Percentiles rank a stretch among this genome's conserved stretches.
Conservation (phyloP, 139 green algal genomes). For the Dunaliella primolecta region DNA sequence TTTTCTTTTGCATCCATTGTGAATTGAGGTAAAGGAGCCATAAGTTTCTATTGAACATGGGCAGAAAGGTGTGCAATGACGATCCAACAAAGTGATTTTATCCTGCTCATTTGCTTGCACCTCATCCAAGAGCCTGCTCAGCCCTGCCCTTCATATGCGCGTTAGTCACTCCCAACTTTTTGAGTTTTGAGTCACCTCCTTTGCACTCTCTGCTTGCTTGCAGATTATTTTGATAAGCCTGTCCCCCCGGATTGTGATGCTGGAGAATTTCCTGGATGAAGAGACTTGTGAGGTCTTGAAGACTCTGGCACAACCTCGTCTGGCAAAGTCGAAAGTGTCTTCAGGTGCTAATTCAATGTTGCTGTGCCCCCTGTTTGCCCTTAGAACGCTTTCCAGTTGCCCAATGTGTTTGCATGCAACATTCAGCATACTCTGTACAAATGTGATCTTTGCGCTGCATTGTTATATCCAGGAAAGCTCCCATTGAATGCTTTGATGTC, state of each 20-base stretch:
- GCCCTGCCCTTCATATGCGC: no score
- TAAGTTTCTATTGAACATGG: no score
- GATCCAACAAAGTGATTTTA: no score
- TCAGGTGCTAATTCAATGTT: slow-evolving; percentile 6
- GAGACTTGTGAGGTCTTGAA: slow-evolving; percentile 29
- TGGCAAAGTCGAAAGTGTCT: slow-evolving; percentile 43
- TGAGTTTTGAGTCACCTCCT: no score
- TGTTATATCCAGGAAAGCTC: not conserved
- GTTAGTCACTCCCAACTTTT: no score
- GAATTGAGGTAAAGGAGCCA: no score
- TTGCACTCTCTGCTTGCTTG: no score
- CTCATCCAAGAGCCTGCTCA: no score
- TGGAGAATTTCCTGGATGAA: slow-evolving; percentile 39
- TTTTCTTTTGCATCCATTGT: no score
- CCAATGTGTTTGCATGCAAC: not conserved
- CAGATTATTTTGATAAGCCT: slow-evolving; percentile 1
- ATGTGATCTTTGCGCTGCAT: not conserved
- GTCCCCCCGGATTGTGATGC: slow-evolving; percentile 32
- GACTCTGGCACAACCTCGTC: slow-evolving; percentile 14
- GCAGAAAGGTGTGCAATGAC: no score
- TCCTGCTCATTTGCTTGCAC: no score
- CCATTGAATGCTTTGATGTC: not conserved
- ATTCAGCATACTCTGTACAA: not conserved
- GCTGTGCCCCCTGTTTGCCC: not conserved
- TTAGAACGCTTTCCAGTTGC: not conserved